These are phyloP conservation scores for Trichoderma polysporum DNA, from an alignment of 2,329 filamentous ascomycete genomes.

Conservation along the genomic window DNA sequence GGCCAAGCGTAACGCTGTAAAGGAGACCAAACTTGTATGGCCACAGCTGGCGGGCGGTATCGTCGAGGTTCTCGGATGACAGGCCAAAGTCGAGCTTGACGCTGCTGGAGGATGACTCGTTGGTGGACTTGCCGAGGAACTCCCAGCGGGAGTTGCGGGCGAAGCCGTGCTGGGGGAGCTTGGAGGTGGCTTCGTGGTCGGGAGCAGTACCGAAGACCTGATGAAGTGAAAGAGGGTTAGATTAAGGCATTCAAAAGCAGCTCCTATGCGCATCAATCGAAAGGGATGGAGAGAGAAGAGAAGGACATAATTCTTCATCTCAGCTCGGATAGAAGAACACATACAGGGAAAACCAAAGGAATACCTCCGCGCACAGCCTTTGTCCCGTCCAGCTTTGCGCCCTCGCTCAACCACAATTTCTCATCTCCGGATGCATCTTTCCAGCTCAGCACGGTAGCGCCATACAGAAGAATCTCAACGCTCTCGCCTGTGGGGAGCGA, in stretches of 20 bases:
- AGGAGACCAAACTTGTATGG: constrained; percentile 84
- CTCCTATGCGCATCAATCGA: neutral
- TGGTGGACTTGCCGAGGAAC: constrained; percentile 79
- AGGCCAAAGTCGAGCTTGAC: constrained; percentile 97
- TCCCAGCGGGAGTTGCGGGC: constrained; percentile 90
- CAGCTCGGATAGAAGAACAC: constrained; percentile 32
- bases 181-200: constrained; percentile 71
- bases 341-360: constrained; percentile 87
- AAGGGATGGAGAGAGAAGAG: neutral
- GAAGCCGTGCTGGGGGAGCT: constrained; percentile 91
- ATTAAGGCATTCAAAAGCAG: neutral
- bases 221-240: neutral
- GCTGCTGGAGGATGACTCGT: constrained; percentile 54
- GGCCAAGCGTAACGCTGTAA: constrained; percentile 85
- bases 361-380: constrained; percentile 92
- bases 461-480: constrained; percentile 82
- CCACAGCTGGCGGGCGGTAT: constrained; percentile 72
- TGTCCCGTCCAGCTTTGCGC: constrained; percentile 76
- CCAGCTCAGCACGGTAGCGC: constrained; percentile 92
- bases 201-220: constrained; percentile 85
- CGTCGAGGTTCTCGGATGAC: constrained; percentile 67
- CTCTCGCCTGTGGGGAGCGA: constrained; percentile 82
- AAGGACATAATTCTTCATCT: constrained; percentile 23
- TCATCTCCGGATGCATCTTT: constrained; percentile 76
- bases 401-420: constrained; percentile 83